Evolutionary conservation across 208 protist genomes (phyloP).

Genomic region (Tetramitus jugosus): DNA sequence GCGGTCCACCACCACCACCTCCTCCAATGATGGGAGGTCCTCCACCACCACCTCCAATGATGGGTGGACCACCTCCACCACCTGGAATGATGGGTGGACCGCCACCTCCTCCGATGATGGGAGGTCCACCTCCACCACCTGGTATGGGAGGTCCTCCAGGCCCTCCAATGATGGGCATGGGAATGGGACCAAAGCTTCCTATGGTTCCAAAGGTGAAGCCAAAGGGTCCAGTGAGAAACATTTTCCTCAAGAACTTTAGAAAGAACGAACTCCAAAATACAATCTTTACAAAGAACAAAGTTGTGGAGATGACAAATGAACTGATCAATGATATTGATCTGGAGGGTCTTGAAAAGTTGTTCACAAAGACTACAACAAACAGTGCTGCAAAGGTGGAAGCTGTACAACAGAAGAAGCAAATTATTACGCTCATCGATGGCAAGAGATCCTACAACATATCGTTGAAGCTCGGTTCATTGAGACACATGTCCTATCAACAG

Average conservation of each 20-base stretch:
- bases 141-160: not conserved
- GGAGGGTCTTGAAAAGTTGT: not conserved
- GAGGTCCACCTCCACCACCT: not conserved
- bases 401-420: conserved; percentile 8
- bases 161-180: not conserved
- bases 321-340: not conserved
- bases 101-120: not conserved
- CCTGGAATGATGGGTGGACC: not conserved
- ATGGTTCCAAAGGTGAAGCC: not conserved
- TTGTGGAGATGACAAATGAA: not conserved
- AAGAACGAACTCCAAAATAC: not conserved
- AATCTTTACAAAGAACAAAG: not conserved
- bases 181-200: not conserved
- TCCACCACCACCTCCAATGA: not conserved
- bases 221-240: not conserved
- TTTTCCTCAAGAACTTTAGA: not conserved
- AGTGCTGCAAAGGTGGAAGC: not conserved
- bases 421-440: not conserved
- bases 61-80: conserved; percentile 16
- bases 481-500: not conserved
- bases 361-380: not conserved
- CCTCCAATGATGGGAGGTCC: not conserved
- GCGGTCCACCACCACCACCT: not conserved
- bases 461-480: not conserved
- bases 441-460: conserved; percentile 1